A percentile compares a stretch with the other conserved stretches of the same genome.
phyloP scores from a whole-genome alignment of 2,329 filamentous ascomycete species.

The Claviceps spartinae region DNA sequence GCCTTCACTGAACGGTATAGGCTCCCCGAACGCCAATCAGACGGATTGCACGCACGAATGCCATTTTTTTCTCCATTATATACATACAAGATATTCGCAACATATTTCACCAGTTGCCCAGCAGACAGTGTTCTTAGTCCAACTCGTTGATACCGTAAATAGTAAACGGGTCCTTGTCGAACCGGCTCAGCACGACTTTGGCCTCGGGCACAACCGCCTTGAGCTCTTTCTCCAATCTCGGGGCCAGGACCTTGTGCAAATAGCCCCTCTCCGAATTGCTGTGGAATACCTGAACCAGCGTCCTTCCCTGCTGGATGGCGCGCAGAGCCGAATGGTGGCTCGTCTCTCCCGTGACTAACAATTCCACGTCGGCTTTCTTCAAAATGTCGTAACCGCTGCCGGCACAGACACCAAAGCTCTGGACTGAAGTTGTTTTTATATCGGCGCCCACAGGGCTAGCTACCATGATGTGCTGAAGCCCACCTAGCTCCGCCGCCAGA shows the following conservation, averaged over 20 bases:
- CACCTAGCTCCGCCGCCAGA: conserved; percentile 55
- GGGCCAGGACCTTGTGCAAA: conserved; percentile 55
- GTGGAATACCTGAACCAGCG: conserved; percentile 78
- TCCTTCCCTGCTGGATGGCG: conserved; percentile 70
- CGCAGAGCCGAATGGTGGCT: conserved; percentile 84
- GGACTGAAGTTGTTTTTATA: conserved; percentile 31
- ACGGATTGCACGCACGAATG: neutral
- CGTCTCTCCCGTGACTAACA: conserved; percentile 86
- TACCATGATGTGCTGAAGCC: conserved; percentile 40
- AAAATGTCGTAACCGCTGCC: conserved; percentile 75
- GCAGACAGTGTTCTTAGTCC: conserved; percentile 5
- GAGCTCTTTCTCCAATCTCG: conserved; percentile 48
- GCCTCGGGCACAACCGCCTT: conserved; percentile 34
- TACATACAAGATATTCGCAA: neutral
- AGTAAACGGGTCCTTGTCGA: conserved; percentile 78
- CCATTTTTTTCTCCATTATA: neutral
- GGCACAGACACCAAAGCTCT: conserved; percentile 72
- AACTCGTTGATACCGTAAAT: conserved; percentile 44
- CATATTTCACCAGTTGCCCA: neutral
- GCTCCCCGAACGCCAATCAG: neutral
- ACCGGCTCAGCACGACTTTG: conserved; percentile 60
- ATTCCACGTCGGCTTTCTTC: conserved; percentile 54
- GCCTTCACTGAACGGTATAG: neutral
- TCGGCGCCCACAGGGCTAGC: conserved; percentile 36
- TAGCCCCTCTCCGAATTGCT: conserved; percentile 87